Base-by-base conservation (phyloP, 768 basidiomycete species). In the Daedalea quercina region DNA sequence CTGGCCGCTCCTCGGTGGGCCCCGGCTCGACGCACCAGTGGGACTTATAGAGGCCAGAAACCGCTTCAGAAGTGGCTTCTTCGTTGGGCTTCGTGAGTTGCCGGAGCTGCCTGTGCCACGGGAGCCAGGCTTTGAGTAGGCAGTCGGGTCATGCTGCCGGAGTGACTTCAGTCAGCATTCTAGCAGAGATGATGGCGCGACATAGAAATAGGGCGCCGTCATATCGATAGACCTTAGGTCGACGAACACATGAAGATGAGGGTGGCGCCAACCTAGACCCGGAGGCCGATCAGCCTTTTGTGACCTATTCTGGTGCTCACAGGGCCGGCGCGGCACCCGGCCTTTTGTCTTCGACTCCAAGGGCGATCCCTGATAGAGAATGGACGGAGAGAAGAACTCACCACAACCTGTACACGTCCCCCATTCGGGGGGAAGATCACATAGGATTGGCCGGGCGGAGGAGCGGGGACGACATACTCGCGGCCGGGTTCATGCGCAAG, bases 391-490 rank as follows among this genome's bases (percentile, higher is more conserved):
- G 25, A n/a, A 31, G 25, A 25, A 47, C 45, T 47, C 45, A 47
- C 45, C 45, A 63, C 56, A 37, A 63, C 54, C 44, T 58, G 55
- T n/a, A 63, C 53, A 33, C 55, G 53, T 13, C 62, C 50, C 44
- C 60, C 60, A 35, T 54, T 54, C 26, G 63, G 60, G 8, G 63
- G 61, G 15, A 62, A 52, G 57, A 66, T 60, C 20, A 64, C 56
- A 44, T 60, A 66, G 31, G 50, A 48, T 47, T 66, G 59, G 19
- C 65, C 65, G 37, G 37, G 49, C 1, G 55, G 58, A 22, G 63
- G 58, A 6, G 58, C 52, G 2, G 65, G 65, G 19, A 66, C 55
- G 15, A 57, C 54, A 41, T 61, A 52, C 41, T 57, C 52, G 19
- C 51, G 51, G 23, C 50, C 44, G 43, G 58, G 44, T 12, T 51